phyloP scores from a whole-genome alignment of 192 early-diverging fungal species.

The Dissophora ornata region DNA sequence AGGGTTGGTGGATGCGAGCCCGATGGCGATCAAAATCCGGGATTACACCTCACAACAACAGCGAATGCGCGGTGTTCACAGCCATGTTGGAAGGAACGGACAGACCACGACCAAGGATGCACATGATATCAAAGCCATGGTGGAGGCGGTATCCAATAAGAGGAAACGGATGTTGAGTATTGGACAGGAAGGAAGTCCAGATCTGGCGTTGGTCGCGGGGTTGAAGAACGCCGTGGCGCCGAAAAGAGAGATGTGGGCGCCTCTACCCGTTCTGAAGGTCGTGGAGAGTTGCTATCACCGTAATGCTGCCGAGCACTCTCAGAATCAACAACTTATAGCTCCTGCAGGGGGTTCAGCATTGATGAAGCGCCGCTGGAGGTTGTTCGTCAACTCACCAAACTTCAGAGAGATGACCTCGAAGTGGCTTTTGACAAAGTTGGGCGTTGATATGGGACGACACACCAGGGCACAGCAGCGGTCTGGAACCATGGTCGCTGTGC shows the following conservation, averaged over 20 bases:
- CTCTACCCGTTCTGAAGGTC: constrained; percentile 28
- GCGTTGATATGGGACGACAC: constrained; percentile 27
- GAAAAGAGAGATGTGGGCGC: constrained; percentile 33
- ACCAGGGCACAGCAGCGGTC: constrained; percentile 33
- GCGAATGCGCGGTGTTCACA: neutral
- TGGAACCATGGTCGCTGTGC: constrained; percentile 31
- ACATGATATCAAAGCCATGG: constrained; percentile 26
- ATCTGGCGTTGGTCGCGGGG: constrained; percentile 26
- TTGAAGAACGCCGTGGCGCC: constrained; percentile 37
- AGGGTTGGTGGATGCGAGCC: constrained; percentile 12
- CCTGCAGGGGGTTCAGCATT: neutral
- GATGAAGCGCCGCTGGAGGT: constrained; percentile 22
- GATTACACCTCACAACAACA: constrained; percentile 26
- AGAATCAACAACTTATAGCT: neutral
- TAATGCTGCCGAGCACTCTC: neutral
- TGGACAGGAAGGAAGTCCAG: constrained; percentile 31
- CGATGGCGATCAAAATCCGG: constrained; percentile 20
- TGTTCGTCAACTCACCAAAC: constrained; percentile 31
- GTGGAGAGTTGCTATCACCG: constrained; percentile 14
- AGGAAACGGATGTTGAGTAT: constrained; percentile 33
- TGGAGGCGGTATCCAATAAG: constrained; percentile 17
- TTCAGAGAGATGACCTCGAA: constrained; percentile 40
- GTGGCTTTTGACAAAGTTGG: constrained; percentile 44
- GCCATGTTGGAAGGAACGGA: neutral
- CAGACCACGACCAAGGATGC: neutral